These are phyloP conservation scores for Magnolia officinalis DNA, from an alignment of 164 flowering plant genomes.

Conservation along the genomic window DNA sequence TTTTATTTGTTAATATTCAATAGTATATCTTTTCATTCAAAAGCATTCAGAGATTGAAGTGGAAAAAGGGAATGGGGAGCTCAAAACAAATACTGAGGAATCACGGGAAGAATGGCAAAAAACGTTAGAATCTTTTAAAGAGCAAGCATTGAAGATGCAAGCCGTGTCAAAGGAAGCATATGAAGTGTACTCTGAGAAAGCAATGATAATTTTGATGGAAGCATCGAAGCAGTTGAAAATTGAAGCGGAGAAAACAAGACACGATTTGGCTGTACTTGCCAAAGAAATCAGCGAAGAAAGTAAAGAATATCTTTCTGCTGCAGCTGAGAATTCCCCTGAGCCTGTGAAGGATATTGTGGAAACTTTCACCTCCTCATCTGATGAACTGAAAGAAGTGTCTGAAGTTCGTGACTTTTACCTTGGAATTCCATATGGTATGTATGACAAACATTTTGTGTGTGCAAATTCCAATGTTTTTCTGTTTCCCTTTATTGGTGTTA, in stretches of 20 bases:
- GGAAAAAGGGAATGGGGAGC: slow-evolving; percentile 40
- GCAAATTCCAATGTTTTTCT: neutral
- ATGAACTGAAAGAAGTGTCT: slow-evolving; percentile 50
- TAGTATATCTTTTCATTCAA: slow-evolving; percentile 11
- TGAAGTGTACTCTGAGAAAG: slow-evolving; percentile 61
- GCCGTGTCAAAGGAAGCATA: slow-evolving; percentile 79
- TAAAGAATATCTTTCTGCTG: slow-evolving; percentile 55
- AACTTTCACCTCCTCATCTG: slow-evolving; percentile 46
- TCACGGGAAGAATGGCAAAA: slow-evolving; percentile 73
- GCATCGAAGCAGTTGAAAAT: slow-evolving; percentile 61
- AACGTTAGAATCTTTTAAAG: slow-evolving; percentile 63
- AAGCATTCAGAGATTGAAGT: slow-evolving; percentile 58
- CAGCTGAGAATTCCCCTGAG: slow-evolving; percentile 67
- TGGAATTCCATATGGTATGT: slow-evolving; percentile 94
- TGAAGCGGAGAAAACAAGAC: slow-evolving; percentile 71
- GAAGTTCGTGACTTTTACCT: slow-evolving; percentile 65
- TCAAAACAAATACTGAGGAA: slow-evolving; percentile 33
- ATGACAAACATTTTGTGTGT: neutral
- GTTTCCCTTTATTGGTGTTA: neutral
- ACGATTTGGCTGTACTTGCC: slow-evolving; percentile 53
- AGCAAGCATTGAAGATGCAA: slow-evolving; percentile 76
- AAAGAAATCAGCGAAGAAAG: slow-evolving; percentile 63
- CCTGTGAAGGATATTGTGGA: slow-evolving; percentile 78
- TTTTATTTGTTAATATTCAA: slow-evolving; percentile 1
- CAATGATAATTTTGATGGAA: slow-evolving; percentile 53